These are phyloP conservation scores for Polychytrium aggregatum DNA, from an alignment of 192 early-diverging fungal genomes.

Conservation along the genomic window DNA sequence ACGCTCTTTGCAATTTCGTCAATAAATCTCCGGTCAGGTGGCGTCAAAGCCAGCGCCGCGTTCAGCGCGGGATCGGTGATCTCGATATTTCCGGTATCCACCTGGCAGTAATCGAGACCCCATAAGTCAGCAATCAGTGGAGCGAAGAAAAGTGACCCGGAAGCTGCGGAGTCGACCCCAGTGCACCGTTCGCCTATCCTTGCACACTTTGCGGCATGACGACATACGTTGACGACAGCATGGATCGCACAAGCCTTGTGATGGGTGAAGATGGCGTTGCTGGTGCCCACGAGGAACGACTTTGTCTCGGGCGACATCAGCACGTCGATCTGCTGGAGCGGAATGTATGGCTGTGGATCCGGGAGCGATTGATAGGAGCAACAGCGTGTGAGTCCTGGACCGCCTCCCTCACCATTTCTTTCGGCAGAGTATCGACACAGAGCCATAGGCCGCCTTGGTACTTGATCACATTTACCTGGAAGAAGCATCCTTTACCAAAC, in stretches of 20 bases:
- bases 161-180: no score
- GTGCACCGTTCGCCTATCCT: neutral
- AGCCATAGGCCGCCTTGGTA: no score
- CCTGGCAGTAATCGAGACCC: slow-evolving; percentile 21
- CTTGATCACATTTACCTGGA: no score
- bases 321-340: slow-evolving; percentile 73
- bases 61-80: slow-evolving; percentile 50
- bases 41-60: slow-evolving; percentile 40
- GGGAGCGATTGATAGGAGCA: no score
- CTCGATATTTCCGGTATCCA: slow-evolving; percentile 61
- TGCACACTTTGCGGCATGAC: slow-evolving; percentile 4
- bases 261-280: slow-evolving; percentile 68
- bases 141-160: no score
- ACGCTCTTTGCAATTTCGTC: slow-evolving; percentile 27
- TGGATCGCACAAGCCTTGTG: slow-evolving; percentile 59
- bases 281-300: slow-evolving; percentile 66
- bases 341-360: slow-evolving; percentile 77
- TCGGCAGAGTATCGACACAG: no score
- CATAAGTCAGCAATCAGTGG: no score
- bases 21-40: slow-evolving; percentile 66
- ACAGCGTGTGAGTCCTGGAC: no score
- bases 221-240: slow-evolving; percentile 62
- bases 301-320: slow-evolving; percentile 49
- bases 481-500: no score
- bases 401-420: no score